Percentiles rank a stretch among this genome's conserved stretches.
Conservation (phyloP, 768 basidiomycete genomes). For the Gloeopeniophorella convolvens region DNA sequence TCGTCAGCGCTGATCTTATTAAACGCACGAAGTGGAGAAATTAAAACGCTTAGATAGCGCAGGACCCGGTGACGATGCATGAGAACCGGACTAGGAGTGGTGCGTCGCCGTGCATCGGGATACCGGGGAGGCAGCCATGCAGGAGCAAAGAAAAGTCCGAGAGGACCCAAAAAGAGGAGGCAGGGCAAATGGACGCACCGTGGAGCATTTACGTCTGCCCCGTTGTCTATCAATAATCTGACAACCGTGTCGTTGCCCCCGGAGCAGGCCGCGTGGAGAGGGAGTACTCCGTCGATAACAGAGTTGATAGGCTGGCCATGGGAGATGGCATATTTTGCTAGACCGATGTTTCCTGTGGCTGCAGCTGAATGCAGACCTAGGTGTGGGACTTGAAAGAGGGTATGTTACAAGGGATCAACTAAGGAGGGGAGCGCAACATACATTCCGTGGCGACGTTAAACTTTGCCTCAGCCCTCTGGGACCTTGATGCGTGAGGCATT, state of each 20-base stretch:
- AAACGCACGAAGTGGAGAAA: neutral
- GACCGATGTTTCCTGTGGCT: conserved; percentile 81
- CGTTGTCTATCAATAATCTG: conserved; percentile 79
- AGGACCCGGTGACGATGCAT: neutral
- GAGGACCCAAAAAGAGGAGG: conserved; percentile 1
- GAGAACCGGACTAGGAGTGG: neutral
- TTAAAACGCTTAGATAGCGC: neutral
- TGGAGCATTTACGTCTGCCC: conserved; percentile 97
- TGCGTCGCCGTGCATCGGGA: neutral
- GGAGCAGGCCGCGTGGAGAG: conserved; percentile 90
- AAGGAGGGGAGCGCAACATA: conserved; percentile 25
- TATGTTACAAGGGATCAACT: neutral
- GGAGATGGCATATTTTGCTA: conserved; percentile 86
- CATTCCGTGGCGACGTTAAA: conserved; percentile 52
- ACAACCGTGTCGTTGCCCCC: conserved; percentile 89
- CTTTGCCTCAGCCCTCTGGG: conserved; percentile 38
- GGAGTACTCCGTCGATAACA: conserved; percentile 93
- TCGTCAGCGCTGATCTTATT: neutral
- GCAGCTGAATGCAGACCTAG: conserved; percentile 75
- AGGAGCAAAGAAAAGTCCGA: neutral
- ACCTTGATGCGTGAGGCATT: conserved; percentile 34
- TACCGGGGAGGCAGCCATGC: neutral
- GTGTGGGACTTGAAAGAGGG: conserved; percentile 45
- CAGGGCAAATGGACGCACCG: conserved; percentile 58
- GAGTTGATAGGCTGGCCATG: conserved; percentile 97